A percentile compares a stretch with the other conserved stretches of the same genome.
These are phyloP conservation scores for Ophioceras dolichostomum DNA, from an alignment of 2,329 filamentous ascomycete genomes.

Conservation along the genomic window DNA sequence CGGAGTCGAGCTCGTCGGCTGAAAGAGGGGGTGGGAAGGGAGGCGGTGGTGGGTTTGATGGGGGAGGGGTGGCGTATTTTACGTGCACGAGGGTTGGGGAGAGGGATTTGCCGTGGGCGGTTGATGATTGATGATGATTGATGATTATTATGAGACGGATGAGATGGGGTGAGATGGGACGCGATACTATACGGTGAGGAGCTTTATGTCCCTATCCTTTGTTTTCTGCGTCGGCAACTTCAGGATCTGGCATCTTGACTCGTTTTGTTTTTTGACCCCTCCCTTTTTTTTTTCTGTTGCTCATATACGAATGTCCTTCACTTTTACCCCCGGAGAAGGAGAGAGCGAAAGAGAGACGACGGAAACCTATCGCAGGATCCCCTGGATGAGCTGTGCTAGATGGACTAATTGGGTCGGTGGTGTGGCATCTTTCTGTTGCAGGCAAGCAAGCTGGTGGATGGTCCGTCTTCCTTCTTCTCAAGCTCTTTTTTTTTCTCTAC, in stretches of 20 bases:
- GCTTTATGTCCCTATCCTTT: not conserved
- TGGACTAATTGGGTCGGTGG: too few relatives aligned
- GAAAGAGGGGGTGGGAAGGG: conserved; percentile 20
- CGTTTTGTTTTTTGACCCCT: not conserved
- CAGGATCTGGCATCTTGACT: conserved; percentile 1
- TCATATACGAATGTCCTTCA: not conserved
- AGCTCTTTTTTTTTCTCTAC: not conserved
- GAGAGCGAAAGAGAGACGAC: too few relatives aligned
- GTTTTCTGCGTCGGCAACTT: not conserved
- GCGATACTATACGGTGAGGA: not conserved
- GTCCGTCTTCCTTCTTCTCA: not conserved
- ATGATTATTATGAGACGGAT: not conserved
- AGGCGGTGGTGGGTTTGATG: conserved; percentile 23
- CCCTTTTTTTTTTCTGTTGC: not conserved
- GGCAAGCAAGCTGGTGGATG: not conserved
- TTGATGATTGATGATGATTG: conserved; percentile 18
- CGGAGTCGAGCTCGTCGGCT: too few relatives aligned
- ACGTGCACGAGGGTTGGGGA: conserved; percentile 37
- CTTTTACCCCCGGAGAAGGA: too few relatives aligned
- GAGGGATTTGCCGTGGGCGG: conserved; percentile 36
- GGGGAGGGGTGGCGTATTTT: conserved; percentile 34
- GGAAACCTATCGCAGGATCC: too few relatives aligned
- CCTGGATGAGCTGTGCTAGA: too few relatives aligned
- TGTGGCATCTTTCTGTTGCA: not conserved
- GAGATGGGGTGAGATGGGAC: not conserved